Conservation (phyloP, 1,284 basidiomycete species). For the Psilocybe mexicana region DNA sequence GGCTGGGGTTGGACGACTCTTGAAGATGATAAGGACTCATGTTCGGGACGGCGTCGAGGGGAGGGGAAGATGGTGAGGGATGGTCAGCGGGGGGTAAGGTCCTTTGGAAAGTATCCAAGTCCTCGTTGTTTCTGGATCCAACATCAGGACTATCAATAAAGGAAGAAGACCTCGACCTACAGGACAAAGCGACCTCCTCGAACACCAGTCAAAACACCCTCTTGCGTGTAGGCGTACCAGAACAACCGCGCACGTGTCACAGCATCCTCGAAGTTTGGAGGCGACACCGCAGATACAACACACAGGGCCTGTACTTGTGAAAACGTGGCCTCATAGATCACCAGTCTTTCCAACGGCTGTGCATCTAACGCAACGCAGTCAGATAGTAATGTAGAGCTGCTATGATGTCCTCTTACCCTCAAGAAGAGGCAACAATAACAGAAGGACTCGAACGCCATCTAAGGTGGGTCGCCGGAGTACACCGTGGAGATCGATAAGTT, state of each 20-base stretch:
- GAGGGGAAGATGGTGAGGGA: slow-evolving; percentile 36
- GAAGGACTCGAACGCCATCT: slow-evolving; percentile 80
- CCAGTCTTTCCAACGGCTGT: slow-evolving; percentile 42
- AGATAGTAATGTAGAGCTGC: background rate
- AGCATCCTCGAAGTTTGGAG: slow-evolving; percentile 51
- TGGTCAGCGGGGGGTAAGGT: slow-evolving; percentile 50
- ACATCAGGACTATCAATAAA: slow-evolving; percentile 15
- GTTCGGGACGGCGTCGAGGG: slow-evolving; percentile 20
- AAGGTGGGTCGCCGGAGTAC: slow-evolving; percentile 80
- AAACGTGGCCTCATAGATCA: slow-evolving; percentile 45
- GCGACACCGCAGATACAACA: slow-evolving; percentile 40
- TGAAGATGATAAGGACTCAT: slow-evolving; percentile 13
- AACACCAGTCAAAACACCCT: slow-evolving; percentile 77
- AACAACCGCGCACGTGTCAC: slow-evolving; percentile 75
- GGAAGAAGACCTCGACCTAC: slow-evolving; percentile 42
- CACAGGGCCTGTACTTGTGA: slow-evolving; percentile 70
- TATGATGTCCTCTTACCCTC: slow-evolving; percentile 56
- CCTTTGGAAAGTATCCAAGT: slow-evolving; percentile 67
- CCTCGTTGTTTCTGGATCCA: slow-evolving; percentile 57
- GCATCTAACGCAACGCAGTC: slow-evolving; percentile 30
- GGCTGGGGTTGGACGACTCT: slow-evolving; percentile 7
- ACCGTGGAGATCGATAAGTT: slow-evolving; percentile 76
- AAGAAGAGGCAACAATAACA: slow-evolving; percentile 78
- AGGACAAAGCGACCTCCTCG: slow-evolving; percentile 76
- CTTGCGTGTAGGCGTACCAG: slow-evolving; percentile 84